phyloP scores from a whole-genome alignment of 1,139 yeast genomes.

The Pichia sp. region DNA sequence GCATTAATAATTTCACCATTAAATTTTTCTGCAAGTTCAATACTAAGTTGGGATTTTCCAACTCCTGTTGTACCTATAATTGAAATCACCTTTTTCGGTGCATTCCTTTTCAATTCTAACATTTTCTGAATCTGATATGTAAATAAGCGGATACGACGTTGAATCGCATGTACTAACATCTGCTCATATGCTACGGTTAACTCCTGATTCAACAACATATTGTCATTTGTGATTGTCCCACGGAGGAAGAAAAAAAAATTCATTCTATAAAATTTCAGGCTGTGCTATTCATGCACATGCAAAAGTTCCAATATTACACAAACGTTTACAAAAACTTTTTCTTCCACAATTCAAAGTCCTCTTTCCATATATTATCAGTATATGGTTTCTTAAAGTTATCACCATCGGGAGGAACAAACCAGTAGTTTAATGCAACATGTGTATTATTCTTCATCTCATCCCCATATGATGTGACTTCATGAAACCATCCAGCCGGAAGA shows the following conservation, averaged over 20 bases:
- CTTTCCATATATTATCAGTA: constrained; percentile 25
- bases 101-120: constrained; percentile 1
- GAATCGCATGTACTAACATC: too few relatives aligned
- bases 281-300: too few relatives aligned
- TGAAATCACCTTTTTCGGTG: constrained; percentile 23
- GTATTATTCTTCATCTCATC: constrained; percentile 26
- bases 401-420: constrained; percentile 64
- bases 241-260: too few relatives aligned
- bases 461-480: constrained; percentile 69
- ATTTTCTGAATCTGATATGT: not conserved
- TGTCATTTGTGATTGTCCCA: too few relatives aligned
- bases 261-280: not conserved
- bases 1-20: constrained; percentile 92
- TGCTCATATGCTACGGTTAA: too few relatives aligned
- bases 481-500: constrained; percentile 77
- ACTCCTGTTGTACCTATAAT: constrained; percentile 89
- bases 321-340: constrained; percentile 2
- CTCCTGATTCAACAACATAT: too few relatives aligned
- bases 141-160: not conserved
- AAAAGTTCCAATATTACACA: too few relatives aligned
- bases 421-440: constrained; percentile 64
- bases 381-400: constrained; percentile 34
- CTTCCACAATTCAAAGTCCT: constrained; percentile 7
- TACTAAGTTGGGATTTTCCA: constrained; percentile 87
- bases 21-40: constrained; percentile 69